Evolutionary conservation across 768 basidiomycete genomes (phyloP), one percentile per base, ranked within the genome.

Genomic region (Leccinum fibrillosum): DNA sequence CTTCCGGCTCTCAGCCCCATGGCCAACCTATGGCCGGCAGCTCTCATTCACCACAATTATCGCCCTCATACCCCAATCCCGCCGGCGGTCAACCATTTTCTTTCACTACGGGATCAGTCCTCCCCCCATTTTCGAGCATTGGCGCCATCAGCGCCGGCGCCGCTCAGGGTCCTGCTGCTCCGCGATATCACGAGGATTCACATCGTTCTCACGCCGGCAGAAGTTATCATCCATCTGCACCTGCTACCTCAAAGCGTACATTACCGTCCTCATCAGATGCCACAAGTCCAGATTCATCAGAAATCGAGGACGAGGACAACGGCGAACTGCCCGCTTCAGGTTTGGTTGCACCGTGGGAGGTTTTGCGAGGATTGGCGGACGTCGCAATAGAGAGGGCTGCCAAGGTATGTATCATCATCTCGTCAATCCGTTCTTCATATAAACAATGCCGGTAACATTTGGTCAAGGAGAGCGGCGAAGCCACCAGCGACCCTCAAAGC

Each of bases 291-390:
- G 86, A 92, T 71, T 91, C 91, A 1, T 89, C 90, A 37, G 92
- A 92, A 66, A 71, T 84, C n/a, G 92, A 93, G 52, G 90, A 91
- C 50, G 90, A 92, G 48, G 90, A 89, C 45, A 82, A 82, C 57
- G 87, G 88, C 17, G 92, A 89, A 69, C 74, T 94, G 13, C 92
- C 92, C 1, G 88, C 88, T 37, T 83, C 82, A 42, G 90, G 92
- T 50, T 81, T 94, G 49, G 85, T 92, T 54, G 92, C 91, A 9
- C 92, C 92, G 52, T 90, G 89, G 86, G 90, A 92, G 74, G 91
- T 92, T 44, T 77, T 92, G 53, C 79, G 89, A 62, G 88, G 89
- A 49, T 73, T 92, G 58, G 90, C 90, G 37, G 89, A 90, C 75
- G 89, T 90, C 30, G 90, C 90, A 35, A 86, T 85, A 57, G 84